Conservation (phyloP, 768 basidiomycete species). For the Hebeloma cylindrosporum region DNA sequence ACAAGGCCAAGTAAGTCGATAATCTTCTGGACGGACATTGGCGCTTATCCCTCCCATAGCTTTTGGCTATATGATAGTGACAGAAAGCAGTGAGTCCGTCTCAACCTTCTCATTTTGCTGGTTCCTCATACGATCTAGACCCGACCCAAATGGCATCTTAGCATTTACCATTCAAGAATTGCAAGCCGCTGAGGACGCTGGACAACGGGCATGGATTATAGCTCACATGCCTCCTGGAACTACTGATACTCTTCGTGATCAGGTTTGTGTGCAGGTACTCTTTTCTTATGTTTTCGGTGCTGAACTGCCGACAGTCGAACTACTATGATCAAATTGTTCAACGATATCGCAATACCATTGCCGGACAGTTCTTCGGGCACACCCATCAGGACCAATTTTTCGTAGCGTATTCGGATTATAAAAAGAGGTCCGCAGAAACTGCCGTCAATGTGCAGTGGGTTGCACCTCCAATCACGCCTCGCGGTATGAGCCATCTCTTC, state of each 20-base stretch:
- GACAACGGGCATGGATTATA: slow-evolving; percentile 58
- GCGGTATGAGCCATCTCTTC: slow-evolving; percentile 39
- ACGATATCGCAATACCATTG: slow-evolving; percentile 54
- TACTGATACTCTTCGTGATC: slow-evolving; percentile 45
- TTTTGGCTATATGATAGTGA: slow-evolving; percentile 61
- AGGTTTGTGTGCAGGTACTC: slow-evolving; percentile 30
- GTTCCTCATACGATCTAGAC: slow-evolving; percentile 10
- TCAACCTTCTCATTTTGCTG: not conserved
- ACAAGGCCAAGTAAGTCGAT: slow-evolving; percentile 48
- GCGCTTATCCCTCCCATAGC: slow-evolving; percentile 31
- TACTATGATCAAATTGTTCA: slow-evolving; percentile 60
- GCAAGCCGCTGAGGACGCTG: slow-evolving; percentile 54
- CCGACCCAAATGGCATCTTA: slow-evolving; percentile 59
- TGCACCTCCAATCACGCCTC: slow-evolving; percentile 55
- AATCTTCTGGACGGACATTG: no score
- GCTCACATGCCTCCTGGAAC: slow-evolving; percentile 54
- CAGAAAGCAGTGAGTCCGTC: slow-evolving; percentile 31
- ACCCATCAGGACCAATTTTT: slow-evolving; percentile 59
- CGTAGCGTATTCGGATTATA: slow-evolving; percentile 54
- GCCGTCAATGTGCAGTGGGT: slow-evolving; percentile 47
- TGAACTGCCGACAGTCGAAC: slow-evolving; percentile 41
- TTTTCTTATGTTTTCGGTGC: not conserved
- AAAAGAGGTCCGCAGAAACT: slow-evolving; percentile 38
- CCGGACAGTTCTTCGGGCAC: slow-evolving; percentile 61
- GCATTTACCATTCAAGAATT: slow-evolving; percentile 50